Evolutionary conservation across 140 eudicot genomes (phyloP), one percentile per base, ranked within the genome.

Genomic region (Bidens hawaiensis): DNA sequence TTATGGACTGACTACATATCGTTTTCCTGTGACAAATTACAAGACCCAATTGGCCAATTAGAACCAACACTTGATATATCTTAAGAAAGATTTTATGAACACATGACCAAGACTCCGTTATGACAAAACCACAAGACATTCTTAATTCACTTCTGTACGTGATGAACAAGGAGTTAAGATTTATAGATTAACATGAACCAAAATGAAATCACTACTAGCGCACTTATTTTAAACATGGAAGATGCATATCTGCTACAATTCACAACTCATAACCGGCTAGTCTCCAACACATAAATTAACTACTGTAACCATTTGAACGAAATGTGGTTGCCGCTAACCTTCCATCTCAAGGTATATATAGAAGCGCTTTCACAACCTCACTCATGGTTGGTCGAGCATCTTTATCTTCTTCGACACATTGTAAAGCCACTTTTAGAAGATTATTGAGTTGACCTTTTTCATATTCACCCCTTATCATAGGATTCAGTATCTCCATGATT

Each of bases 351-450:
- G 58, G 45, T 27, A 16, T 4, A 18, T 40, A n/a, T n/a, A n/a
- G n/a, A 47, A 63, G 70, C 70, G 16, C 34, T 6, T 59, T 18
- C 13, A 53, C 38, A 5, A 53, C 21, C 60, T 53, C 60, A 12
- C 60, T 53, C 68, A 62, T 62, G 36, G 60, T 18, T 6, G 60
- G 60, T 22, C 70, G 36, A 45, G 60, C 70, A 17, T 65, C 70
- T 51, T 23, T 49, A 21, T 65, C 70, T 6, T 65, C 60, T 14
- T 28, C 48, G 3, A 51, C 60, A 49, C 70, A 64, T 49, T 49
- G 70, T 9, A 64, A 19, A 64, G 70, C 70, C 8, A 64, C 70
- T 48, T 31, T 64, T 23, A 64, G 24, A 9, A 49, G 17, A 49
- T 31, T 64, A 3, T 30, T 48, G 24, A 64, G 18, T 6, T 21